Base-by-base conservation (phyloP, 371 early-diverging fungal species). In the Rhizomucor miehei region DNA sequence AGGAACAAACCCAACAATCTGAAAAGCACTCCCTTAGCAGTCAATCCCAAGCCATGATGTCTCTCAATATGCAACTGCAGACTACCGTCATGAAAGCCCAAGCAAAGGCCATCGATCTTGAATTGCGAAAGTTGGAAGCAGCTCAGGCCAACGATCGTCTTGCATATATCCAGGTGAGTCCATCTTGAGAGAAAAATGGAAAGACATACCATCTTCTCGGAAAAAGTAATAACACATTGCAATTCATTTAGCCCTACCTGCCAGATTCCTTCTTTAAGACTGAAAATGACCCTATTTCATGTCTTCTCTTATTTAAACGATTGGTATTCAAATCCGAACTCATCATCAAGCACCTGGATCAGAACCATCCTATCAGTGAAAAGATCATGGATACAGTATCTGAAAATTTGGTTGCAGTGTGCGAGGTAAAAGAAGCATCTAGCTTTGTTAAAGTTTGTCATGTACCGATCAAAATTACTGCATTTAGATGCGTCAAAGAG, bases 51-150 rank as follows among this genome's bases (percentile, higher is more conserved):
- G 89, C 89, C 14, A 89, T 92, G 89, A 70, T 92, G 66, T 86
- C 80, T n/a, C 79, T 92, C 17, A 92, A 89, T 48, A 64, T 89
- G 49, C 88, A 90, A 52, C 77, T 95, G 29, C 91, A 91, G 60
- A 79, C 84, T 10, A 85, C 89, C 2, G 89, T 84, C 5, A 82
- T 88, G 75, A 94, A 93, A 67, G 86, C 92, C 1, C 88, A 91
- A 57, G 91, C 92, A 10, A 91, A 91, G 70, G 79, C 90, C 4
- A 86, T 96, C 38, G 97, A 96, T 59, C 75, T 95, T 40, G 95
- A 95, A 50, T 68, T 96, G 37, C 84, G 92, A 9, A 88, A 89
- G 54, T 62, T 95, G 46, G 95, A 96, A 24, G 90, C 88, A 6
- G 66, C 71, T 11, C 94, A 95, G 63, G 93, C 93, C 0, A 77